A percentile compares a stretch with the other conserved stretches of the same genome.
phyloP scores from a whole-genome alignment of 768 basidiomycete species.

The Gymnopilus junonius region DNA sequence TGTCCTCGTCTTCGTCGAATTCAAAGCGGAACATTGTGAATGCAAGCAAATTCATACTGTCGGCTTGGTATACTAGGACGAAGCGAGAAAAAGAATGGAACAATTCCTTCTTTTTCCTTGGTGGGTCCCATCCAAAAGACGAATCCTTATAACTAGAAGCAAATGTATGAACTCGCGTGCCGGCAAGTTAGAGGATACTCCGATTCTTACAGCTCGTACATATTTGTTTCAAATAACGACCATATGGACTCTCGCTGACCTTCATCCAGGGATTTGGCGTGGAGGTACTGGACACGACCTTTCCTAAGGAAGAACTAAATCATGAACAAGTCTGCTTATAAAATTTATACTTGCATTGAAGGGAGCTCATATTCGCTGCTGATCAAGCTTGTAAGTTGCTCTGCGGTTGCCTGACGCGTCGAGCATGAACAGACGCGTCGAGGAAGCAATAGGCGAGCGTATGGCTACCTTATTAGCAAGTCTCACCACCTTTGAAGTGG shows the following conservation, averaged over 20 bases:
- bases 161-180: neutral
- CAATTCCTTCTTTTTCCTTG: constrained; percentile 58
- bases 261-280: constrained; percentile 31
- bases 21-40: constrained; percentile 78
- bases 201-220: constrained; percentile 48
- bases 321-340: neutral
- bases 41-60: constrained; percentile 32
- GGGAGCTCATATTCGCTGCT: constrained; percentile 18
- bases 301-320: constrained; percentile 8
- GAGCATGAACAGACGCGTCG: constrained; percentile 5
- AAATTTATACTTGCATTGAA: constrained; percentile 7
- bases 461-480: constrained; percentile 24
- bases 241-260: constrained; percentile 51
- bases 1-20: constrained; percentile 56
- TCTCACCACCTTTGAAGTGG: constrained; percentile 19
- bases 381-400: constrained; percentile 18
- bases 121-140: constrained; percentile 70
- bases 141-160: constrained; percentile 53
- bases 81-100: constrained; percentile 67
- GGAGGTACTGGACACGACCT: constrained; percentile 19
- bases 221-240: constrained; percentile 59
- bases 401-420: constrained; percentile 21
- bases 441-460: neutral
- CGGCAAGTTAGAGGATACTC: neutral
- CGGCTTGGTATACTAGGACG: constrained; percentile 43